Evolutionary conservation across 345 rosid species (phyloP).

Genomic region (Triadica sebifera): DNA sequence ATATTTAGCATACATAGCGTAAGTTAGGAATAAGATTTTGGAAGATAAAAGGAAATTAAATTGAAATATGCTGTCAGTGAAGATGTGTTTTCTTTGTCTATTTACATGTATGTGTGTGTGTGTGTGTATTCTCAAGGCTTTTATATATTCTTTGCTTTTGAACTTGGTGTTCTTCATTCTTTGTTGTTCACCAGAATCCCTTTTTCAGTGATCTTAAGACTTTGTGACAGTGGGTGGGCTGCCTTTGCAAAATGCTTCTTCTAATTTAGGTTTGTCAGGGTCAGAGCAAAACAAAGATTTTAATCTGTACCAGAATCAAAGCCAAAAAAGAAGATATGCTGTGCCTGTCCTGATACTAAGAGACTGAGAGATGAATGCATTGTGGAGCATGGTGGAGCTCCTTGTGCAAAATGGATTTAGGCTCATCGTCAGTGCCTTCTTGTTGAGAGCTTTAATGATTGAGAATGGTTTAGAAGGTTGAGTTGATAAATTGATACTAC

Average conservation of each 20-base stretch:
- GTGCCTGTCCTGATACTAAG: conserved; percentile 91
- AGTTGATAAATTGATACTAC: conserved; percentile 25
- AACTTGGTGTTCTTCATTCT: neutral
- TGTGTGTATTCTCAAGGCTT: neutral
- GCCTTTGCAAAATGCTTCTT: conserved; percentile 38
- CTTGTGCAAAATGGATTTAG: conserved; percentile 87
- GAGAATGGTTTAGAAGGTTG: conserved; percentile 25
- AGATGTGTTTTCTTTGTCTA: neutral
- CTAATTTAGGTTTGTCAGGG: conserved; percentile 41
- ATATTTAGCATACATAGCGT: neutral
- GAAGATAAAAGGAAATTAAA: neutral
- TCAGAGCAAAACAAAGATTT: conserved; percentile 41
- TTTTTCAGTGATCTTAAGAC: neutral
- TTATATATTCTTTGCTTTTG: conserved; percentile 1
- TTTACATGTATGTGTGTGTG: neutral
- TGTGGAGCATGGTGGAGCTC: conserved; percentile 74
- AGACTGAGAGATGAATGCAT: conserved; percentile 89
- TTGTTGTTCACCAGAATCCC: neutral
- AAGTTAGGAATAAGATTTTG: too few species aligned
- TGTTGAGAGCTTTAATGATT: conserved; percentile 81
- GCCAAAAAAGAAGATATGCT: conserved; percentile 88
- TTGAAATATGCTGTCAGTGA: neutral
- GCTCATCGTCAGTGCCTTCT: conserved; percentile 86
- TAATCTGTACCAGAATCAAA: conserved; percentile 42
- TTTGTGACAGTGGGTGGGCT: conserved; percentile 52